Percentiles rank a stretch among this genome's conserved stretches.
These are phyloP conservation scores for Austroboletus eburneus DNA, from an alignment of 768 basidiomycete genomes.

Conservation along the genomic window DNA sequence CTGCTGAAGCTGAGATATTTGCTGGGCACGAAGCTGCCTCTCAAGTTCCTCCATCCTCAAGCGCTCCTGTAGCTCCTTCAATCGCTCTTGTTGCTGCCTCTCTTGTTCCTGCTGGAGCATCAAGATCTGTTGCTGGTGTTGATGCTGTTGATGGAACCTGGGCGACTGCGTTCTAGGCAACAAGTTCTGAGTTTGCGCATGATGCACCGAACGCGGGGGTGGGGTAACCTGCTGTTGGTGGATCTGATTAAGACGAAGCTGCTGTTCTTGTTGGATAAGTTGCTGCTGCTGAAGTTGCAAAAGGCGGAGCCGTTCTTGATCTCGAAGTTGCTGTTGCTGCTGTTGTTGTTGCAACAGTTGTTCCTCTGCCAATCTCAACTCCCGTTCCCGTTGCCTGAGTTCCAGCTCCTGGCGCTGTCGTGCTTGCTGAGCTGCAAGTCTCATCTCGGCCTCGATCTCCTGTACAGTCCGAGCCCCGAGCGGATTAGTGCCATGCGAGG, in stretches of 20 bases:
- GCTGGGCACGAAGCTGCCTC: slow-evolving; percentile 53
- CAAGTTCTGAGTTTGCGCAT: slow-evolving; percentile 19
- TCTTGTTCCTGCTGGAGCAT: slow-evolving; percentile 68
- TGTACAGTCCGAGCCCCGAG: slow-evolving; percentile 59
- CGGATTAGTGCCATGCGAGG: slow-evolving; percentile 32
- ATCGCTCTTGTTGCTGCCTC: slow-evolving; percentile 51
- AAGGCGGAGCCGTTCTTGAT: slow-evolving; percentile 37
- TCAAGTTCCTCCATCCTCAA: slow-evolving; percentile 62
- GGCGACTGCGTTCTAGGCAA: slow-evolving; percentile 67
- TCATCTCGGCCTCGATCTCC: slow-evolving; percentile 85
- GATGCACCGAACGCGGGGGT: slow-evolving; percentile 63
- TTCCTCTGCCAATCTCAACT: slow-evolving; percentile 30
- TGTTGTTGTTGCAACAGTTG: slow-evolving; percentile 39
- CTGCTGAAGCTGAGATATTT: slow-evolving; percentile 46
- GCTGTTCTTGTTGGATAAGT: slow-evolving; percentile 31
- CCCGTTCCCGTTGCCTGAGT: slow-evolving; percentile 46
- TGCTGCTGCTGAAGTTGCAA: slow-evolving; percentile 44
- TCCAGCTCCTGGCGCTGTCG: slow-evolving; percentile 38
- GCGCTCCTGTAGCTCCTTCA: slow-evolving; percentile 61
- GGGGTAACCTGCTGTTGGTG: slow-evolving; percentile 46
- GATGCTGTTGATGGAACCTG: slow-evolving; percentile 73
- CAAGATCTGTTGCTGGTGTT: slow-evolving; percentile 67
- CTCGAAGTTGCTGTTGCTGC: slow-evolving; percentile 38
- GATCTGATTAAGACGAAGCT: slow-evolving; percentile 36
- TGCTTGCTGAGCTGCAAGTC: slow-evolving; percentile 50